Base-by-base conservation (phyloP, 139 green algal genomes). In the Limnomonas spitsbergensis region DNA sequence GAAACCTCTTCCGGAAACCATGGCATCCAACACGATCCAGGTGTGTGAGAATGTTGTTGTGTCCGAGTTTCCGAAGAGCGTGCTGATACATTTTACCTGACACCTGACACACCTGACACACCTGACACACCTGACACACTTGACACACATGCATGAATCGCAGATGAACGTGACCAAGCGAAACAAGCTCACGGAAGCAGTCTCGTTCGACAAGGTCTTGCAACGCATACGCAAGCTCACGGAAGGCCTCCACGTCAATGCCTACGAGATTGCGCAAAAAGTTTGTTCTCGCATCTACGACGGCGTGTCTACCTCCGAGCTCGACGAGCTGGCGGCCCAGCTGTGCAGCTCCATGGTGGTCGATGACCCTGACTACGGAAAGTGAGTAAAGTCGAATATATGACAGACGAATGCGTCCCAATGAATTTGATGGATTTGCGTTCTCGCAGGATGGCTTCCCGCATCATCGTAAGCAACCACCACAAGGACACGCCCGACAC, bases 261-360 rank as follows among this genome's bases (percentile, higher is more conserved):
- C 4, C 36, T 52, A 75, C 69, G 35, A 53, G 7, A 29, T 75
- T 20, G 35, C 69, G 6, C 69, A 75, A 52, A 29, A 20, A 4
- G 69, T 75, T 20, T 75, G 69, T 29, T 36, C 35, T 34, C 69
- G 69, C 69, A 99, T 99, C 88, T 99, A 99, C 81, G 95, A 99
- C 86, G 93, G 87, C 74, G 61, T 99, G 7, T 93, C 98, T 53
- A 87, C 91, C 20, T 88, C 88, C 54, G 97, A 99, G 94, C 95
- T 98, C 87, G 98, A 97, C 84, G 96, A 99, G 92, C 96, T 75
- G 34, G 69, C 69, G 35, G 69, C 69, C 31, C n/a, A 53, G 32
- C 40, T 47, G 69, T 75, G 69, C 36, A 36, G 7, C 31, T 75
- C 69, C 7, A 42, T 53, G 69, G 9, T 47, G 7, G 9, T 75